These are phyloP conservation scores for Leishmania aethiopica DNA, from an alignment of 208 protist genomes.

Conservation along the genomic window DNA sequence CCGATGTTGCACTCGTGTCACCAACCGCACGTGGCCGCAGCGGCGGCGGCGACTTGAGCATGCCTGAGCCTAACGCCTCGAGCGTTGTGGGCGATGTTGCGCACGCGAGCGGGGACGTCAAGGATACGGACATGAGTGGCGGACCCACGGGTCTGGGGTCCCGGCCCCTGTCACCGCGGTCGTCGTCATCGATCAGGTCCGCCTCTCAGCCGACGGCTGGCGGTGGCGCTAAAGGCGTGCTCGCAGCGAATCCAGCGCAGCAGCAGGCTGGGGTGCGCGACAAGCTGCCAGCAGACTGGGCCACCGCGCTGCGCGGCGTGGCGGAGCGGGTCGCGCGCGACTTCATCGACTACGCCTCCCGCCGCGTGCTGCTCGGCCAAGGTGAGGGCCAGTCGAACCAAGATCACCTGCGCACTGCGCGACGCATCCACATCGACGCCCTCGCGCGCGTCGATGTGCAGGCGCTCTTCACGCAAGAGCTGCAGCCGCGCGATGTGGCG, in stretches of 20 bases:
- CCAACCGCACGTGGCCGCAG: not conserved
- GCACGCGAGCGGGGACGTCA: not conserved
- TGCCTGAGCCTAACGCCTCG: not conserved
- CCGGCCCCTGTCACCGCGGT: not conserved
- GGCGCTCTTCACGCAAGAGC: conserved; percentile 22
- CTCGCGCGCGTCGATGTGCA: conserved; percentile 8
- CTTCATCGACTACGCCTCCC: conserved; percentile 37
- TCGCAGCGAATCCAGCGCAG: not conserved
- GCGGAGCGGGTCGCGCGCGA: conserved; percentile 59
- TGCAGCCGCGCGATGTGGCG: conserved; percentile 26
- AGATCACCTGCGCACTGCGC: conserved; percentile 23
- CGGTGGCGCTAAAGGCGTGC: not conserved
- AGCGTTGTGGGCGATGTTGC: not conserved
- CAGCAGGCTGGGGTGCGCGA: not conserved
- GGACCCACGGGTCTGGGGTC: not conserved
- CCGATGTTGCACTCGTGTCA: not conserved
- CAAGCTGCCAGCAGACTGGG: conserved; percentile 45
- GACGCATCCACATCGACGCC: conserved; percentile 16
- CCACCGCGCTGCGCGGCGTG: conserved; percentile 41
- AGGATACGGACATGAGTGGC: not conserved
- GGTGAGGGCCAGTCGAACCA: conserved; percentile 29
- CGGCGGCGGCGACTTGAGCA: not conserved
- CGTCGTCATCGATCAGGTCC: not conserved
- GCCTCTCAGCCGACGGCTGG: not conserved
- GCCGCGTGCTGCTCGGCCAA: conserved; percentile 20